phyloP scores from a whole-genome alignment of 148 eudicot species.

The Fagopyrum esculentum region DNA sequence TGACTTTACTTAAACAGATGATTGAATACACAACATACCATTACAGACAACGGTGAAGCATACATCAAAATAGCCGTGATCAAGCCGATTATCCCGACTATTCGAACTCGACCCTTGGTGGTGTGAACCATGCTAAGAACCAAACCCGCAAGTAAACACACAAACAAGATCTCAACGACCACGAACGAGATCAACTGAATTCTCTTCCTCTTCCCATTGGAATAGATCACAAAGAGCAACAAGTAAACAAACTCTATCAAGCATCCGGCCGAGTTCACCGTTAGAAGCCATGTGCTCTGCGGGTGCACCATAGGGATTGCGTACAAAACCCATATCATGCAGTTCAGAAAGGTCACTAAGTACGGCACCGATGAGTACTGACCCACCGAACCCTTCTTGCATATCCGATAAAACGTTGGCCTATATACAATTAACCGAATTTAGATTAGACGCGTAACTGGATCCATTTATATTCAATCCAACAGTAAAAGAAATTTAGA shows the following conservation, averaged over 20 bases:
- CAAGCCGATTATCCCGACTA: slow-evolving; percentile 6
- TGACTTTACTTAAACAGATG: neutral
- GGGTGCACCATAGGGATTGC: slow-evolving; percentile 9
- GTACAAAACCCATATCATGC: slow-evolving; percentile 5
- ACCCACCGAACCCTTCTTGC: slow-evolving; percentile 12
- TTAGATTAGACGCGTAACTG: too few species aligned
- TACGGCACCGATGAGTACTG: slow-evolving; percentile 12
- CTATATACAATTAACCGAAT: neutral
- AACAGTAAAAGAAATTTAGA: neutral
- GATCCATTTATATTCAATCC: too few species aligned
- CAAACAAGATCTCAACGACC: slow-evolving; percentile 1
- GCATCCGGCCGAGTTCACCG: slow-evolving; percentile 3
- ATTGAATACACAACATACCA: neutral
- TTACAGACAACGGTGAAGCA: slow-evolving; percentile 10
- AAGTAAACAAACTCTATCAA: slow-evolving; percentile 6
- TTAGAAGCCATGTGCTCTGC: neutral
- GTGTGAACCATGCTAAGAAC: slow-evolving; percentile 5
- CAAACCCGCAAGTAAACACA: neutral
- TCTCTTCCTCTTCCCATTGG: slow-evolving; percentile 9
- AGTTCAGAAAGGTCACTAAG: slow-evolving; percentile 7
- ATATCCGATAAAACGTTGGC: slow-evolving; percentile 10
- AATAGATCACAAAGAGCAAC: slow-evolving; percentile 6
- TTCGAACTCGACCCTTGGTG: neutral
- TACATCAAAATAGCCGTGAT: slow-evolving; percentile 13
- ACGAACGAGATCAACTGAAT: neutral